phyloP scores from a whole-genome alignment of 495 filamentous ascomycete species.

The Penicillium canescens region DNA sequence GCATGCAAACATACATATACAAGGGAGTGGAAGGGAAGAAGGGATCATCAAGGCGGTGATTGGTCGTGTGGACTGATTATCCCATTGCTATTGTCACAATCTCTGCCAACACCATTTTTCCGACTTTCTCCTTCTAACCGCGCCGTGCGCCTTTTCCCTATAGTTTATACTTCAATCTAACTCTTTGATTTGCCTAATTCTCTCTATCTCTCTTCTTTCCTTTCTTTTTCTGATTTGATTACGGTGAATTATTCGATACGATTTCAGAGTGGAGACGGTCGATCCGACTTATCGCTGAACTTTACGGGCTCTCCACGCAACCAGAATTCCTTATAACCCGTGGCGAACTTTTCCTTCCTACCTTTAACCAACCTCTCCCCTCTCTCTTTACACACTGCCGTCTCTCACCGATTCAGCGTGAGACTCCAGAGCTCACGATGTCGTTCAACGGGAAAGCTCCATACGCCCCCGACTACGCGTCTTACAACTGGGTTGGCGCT shows the following conservation, averaged over 20 bases:
- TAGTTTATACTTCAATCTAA: not conserved
- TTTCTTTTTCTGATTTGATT: not conserved
- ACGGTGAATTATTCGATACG: too few species aligned
- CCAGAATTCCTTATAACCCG: conserved; percentile 11
- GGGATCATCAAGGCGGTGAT: too few species aligned
- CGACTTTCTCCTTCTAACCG: conserved; percentile 10
- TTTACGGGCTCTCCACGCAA: not conserved
- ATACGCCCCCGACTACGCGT: conserved; percentile 51
- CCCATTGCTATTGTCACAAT: conserved; percentile 17
- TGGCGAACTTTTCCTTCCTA: conserved; percentile 26
- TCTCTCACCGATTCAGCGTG: not conserved
- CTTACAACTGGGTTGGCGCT: conserved; percentile 81
- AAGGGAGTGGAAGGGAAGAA: too few species aligned
- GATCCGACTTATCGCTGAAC: conserved; percentile 11
- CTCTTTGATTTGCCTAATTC: conserved; percentile 4
- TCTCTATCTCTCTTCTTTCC: conserved; percentile 6
- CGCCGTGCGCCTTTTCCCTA: conserved; percentile 15
- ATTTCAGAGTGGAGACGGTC: not conserved
- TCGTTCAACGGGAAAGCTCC: conserved; percentile 30
- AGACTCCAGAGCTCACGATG: conserved; percentile 14
- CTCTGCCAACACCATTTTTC: not conserved
- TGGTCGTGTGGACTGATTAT: not conserved
- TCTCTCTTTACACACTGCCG: conserved; percentile 4
- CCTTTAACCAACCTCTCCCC: conserved; percentile 4
- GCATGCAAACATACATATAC: too few species aligned